phyloP scores from a whole-genome alignment of 1,139 yeast genomes.

The Kodamaea alishanica region DNA sequence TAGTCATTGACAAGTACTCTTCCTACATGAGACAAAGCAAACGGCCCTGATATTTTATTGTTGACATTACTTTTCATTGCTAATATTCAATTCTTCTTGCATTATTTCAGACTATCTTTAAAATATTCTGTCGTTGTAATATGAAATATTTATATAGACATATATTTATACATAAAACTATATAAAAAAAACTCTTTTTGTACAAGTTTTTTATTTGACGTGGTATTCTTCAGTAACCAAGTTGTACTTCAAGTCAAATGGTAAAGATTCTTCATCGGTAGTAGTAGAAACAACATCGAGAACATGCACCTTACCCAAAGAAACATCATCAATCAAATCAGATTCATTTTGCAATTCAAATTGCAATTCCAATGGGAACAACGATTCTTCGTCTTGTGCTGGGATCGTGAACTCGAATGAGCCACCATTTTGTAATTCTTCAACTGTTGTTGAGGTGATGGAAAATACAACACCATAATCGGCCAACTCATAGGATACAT shows the following conservation, averaged over 20 bases:
- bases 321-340: conserved; percentile 29
- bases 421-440: conserved; percentile 51
- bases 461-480: conserved; percentile 63
- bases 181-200: too few species aligned
- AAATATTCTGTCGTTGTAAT: not conserved
- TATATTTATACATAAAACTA: too few species aligned
- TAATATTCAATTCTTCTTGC: conserved; percentile 6
- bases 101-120: not conserved
- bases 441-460: conserved; percentile 45
- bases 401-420: conserved; percentile 78
- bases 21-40: too few species aligned
- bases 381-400: conserved; percentile 72
- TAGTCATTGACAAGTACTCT: too few species aligned
- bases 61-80: conserved; percentile 7
- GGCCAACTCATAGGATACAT: conserved; percentile 44
- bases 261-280: conserved; percentile 51
- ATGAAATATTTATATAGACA: too few species aligned
- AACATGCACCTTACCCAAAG: conserved; percentile 43
- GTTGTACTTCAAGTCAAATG: conserved; percentile 66
- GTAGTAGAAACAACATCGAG: conserved; percentile 39
- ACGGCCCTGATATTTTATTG: not conserved
- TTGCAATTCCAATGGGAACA: conserved; percentile 81
- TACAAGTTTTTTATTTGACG: conserved; percentile 38
- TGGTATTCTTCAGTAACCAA: conserved; percentile 63
- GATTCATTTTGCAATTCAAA: conserved; percentile 33